phyloP scores from a whole-genome alignment of 306 rosid species.

The Prunus davidiana region DNA sequence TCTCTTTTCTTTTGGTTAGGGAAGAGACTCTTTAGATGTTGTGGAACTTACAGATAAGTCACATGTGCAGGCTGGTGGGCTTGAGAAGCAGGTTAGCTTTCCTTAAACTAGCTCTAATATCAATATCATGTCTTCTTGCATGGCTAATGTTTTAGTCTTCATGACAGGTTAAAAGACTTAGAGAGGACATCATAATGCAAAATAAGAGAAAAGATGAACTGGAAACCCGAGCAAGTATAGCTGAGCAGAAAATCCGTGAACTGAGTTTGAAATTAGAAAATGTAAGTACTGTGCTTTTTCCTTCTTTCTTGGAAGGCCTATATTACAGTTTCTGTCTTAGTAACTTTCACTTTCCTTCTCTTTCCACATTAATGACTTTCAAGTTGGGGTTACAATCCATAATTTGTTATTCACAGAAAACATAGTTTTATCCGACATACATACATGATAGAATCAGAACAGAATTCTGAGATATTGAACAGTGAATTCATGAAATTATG shows the following conservation, averaged over 20 bases:
- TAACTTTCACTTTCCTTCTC: neutral
- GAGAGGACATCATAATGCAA: slow-evolving; percentile 18
- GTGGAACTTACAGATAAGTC: neutral
- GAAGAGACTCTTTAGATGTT: slow-evolving; percentile 10
- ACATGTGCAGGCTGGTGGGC: slow-evolving; percentile 1
- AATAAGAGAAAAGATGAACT: slow-evolving; percentile 19
- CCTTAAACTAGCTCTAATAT: neutral
- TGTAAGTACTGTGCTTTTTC: slow-evolving; percentile 12
- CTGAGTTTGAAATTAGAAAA: slow-evolving; percentile 14
- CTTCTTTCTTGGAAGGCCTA: neutral
- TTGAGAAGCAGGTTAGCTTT: slow-evolving; percentile 26
- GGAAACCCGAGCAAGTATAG: slow-evolving; percentile 20
- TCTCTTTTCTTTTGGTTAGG: slow-evolving; percentile 4
- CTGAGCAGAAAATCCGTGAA: slow-evolving; percentile 20
- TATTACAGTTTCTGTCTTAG: neutral
- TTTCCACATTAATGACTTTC: neutral
- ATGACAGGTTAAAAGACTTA: slow-evolving; percentile 24
- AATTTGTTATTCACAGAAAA: neutral
- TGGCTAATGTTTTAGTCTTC: neutral
- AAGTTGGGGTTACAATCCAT: neutral
- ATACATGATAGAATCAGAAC: too few species aligned
- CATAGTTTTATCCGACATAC: neutral
- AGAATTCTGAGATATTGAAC: neutral
- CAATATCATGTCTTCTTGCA: neutral
- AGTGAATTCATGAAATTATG: neutral